These are phyloP conservation scores for Beauveria rudraprayagi DNA, from an alignment of 2,329 filamentous ascomycete species.

Conservation along the genomic window DNA sequence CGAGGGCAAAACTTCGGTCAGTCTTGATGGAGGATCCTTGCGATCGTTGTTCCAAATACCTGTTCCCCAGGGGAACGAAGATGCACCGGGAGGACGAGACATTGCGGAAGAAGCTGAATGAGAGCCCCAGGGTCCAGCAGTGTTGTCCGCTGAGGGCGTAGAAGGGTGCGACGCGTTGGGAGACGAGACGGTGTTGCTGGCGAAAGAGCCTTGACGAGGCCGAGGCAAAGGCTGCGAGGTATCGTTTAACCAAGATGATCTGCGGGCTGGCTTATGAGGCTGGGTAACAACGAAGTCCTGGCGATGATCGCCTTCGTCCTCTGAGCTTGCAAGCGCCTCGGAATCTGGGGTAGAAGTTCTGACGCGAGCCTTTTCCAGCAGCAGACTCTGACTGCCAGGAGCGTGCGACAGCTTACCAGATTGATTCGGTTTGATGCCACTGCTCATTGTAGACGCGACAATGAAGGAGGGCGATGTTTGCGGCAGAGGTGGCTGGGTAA, in stretches of 20 bases:
- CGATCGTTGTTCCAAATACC: constrained; percentile 78
- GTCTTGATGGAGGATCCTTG: constrained; percentile 66
- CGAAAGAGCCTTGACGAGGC: constrained; percentile 69
- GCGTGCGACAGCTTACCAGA: constrained; percentile 44
- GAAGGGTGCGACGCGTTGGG: constrained; percentile 73
- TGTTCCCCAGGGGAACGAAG: constrained; percentile 63
- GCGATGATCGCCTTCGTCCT: constrained; percentile 74
- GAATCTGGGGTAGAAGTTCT: constrained; percentile 88
- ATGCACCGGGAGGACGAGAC: constrained; percentile 39
- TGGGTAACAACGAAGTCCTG: constrained; percentile 43
- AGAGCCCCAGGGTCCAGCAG: constrained; percentile 45
- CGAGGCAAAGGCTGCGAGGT: constrained; percentile 55
- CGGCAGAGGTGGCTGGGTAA: constrained; percentile 23
- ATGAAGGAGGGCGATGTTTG: constrained; percentile 34
- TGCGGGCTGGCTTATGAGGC: constrained; percentile 56
- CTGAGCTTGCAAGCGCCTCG: constrained; percentile 85
- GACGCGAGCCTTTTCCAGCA: constrained; percentile 68
- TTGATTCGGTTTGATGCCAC: constrained; percentile 41
- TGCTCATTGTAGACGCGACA: constrained; percentile 37
- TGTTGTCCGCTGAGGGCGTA: constrained; percentile 63
- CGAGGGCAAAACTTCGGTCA: constrained; percentile 68
- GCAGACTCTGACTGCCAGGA: constrained; percentile 51
- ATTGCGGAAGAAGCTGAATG: constrained; percentile 41
- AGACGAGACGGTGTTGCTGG: constrained; percentile 62
- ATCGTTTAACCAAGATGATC: constrained; percentile 83